Evolutionary conservation across 208 protist genomes (phyloP), one percentile per base, ranked within the genome.

Genomic region (Acanthamoeba triangularis): DNA sequence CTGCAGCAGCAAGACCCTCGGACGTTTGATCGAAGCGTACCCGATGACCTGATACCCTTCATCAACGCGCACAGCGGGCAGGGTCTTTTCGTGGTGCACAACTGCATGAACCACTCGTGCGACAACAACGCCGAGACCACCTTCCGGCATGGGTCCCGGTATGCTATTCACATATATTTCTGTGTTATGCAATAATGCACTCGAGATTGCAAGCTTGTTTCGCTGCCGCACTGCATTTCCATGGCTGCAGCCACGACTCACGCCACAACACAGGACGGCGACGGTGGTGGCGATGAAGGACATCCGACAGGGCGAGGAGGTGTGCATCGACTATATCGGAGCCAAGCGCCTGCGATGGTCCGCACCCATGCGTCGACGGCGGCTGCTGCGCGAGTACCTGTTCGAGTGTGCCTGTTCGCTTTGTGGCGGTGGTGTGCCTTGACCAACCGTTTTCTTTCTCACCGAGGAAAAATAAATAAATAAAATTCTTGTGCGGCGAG

Each of bases 81-180:
- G 65, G 65, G 69, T 14, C 69, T 78, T 18, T 78, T 78, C 30
- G 33, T 78, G 30, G 33, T 78, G 8, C 69, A 78, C 69, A 78
- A 78, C 69, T 78, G 69, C 30, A 78, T 78, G 69, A 78, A 78
- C 69, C 69, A 78, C 37, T 78, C 69, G 37, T 78, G 69, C 11
- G 69, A 78, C 69, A 78, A 44, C 69, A 78, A 78, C 69, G 69
- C 30, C 37, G 69, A 78, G 69, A 78, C 69, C 69, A 78, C 69
- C 33, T 78, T 78, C 11, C 69, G 69, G 13, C 69, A 78, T 14
- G 69, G 69, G 16, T 7, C 44, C 20, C n/a, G 37, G 69, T 78
- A 18, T 18, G 13, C 49, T 54, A 0, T 14, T 18, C 7, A n/a
- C n/a, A n/a, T n/a, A n/a, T n/a, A n/a, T n/a, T n/a, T n/a, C n/a